These are phyloP conservation scores for Lasiosphaeriaceae sp. DNA, from an alignment of 495 filamentous ascomycete species.

Conservation along the genomic window DNA sequence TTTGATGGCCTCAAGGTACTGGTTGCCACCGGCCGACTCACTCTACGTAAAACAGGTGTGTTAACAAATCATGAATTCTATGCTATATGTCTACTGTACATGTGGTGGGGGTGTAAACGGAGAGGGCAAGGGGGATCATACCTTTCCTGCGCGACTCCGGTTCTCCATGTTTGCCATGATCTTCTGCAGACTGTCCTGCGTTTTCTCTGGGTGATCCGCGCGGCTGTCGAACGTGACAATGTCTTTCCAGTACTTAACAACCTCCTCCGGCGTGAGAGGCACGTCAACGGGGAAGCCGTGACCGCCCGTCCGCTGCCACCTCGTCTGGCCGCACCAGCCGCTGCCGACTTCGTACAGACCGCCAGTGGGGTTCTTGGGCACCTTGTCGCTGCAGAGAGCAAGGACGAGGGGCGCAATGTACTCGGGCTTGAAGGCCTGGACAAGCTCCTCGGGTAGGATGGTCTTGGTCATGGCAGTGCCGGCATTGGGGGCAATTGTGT, in stretches of 20 bases:
- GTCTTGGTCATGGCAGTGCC: slow-evolving; percentile 94
- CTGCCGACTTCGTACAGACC: slow-evolving; percentile 94
- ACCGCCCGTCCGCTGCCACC: slow-evolving; percentile 92
- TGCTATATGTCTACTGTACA: slow-evolving; percentile 30
- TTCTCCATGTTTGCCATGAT: slow-evolving; percentile 93
- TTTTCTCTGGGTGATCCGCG: slow-evolving; percentile 81
- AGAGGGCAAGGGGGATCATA: slow-evolving; percentile 35
- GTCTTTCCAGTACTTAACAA: slow-evolving; percentile 70
- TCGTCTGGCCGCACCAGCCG: slow-evolving; percentile 86
- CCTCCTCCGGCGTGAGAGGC: slow-evolving; percentile 80
- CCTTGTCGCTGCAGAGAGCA: slow-evolving; percentile 82
- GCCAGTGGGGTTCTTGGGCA: slow-evolving; percentile 78
- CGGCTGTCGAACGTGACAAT: slow-evolving; percentile 87
- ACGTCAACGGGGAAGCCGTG: slow-evolving; percentile 90
- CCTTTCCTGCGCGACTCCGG: slow-evolving; percentile 49
- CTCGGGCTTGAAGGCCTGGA: slow-evolving; percentile 98
- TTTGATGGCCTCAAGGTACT: slow-evolving; percentile 67
- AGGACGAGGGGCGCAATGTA: slow-evolving; percentile 94
- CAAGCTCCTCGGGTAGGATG: slow-evolving; percentile 95
- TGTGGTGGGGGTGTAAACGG: slow-evolving; percentile 14
- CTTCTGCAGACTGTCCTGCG: slow-evolving; percentile 70
- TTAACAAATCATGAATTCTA: slow-evolving; percentile 29
- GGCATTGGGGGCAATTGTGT: slow-evolving; percentile 97
- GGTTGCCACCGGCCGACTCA: slow-evolving; percentile 26
- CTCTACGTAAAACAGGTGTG: slow-evolving; percentile 30